Conservation (phyloP, 768 basidiomycete species). For the Leccinum barrowsii region DNA sequence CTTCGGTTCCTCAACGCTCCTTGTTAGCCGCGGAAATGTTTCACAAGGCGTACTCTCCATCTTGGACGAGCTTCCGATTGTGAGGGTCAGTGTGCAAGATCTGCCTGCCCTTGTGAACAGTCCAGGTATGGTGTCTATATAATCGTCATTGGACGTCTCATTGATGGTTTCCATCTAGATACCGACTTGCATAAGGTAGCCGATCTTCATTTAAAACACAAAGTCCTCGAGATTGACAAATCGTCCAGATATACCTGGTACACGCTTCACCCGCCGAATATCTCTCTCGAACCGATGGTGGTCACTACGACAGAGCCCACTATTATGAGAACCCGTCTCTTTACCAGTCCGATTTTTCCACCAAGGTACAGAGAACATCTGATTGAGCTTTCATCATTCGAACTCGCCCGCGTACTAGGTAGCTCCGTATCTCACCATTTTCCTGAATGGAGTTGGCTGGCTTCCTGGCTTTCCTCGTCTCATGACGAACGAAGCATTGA, state of each 20-base stretch:
- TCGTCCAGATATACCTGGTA: slow-evolving; percentile 65
- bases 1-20: background rate
- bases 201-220: background rate
- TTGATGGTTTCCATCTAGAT: slow-evolving; percentile 32
- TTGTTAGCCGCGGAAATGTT: slow-evolving; percentile 71
- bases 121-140: slow-evolving; percentile 38
- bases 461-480: slow-evolving; percentile 71
- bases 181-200: slow-evolving; percentile 56
- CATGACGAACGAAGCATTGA: slow-evolving; percentile 65
- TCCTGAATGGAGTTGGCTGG: slow-evolving; percentile 90
- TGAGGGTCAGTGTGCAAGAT: slow-evolving; percentile 52
- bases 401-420: slow-evolving; percentile 42
- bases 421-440: slow-evolving; percentile 79
- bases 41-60: slow-evolving; percentile 73
- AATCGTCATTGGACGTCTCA: background rate
- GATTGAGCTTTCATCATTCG: background rate
- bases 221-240: background rate
- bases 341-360: slow-evolving; percentile 66
- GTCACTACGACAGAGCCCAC: slow-evolving; percentile 54
- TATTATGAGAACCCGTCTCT: slow-evolving; percentile 72
- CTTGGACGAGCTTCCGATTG: slow-evolving; percentile 65
- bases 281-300: slow-evolving; percentile 54
- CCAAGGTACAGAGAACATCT: slow-evolving; percentile 44
- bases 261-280: slow-evolving; percentile 72
- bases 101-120: slow-evolving; percentile 53